phyloP scores from a whole-genome alignment of 2,329 filamentous ascomycete species.

The Pseudogymnoascus sp. region DNA sequence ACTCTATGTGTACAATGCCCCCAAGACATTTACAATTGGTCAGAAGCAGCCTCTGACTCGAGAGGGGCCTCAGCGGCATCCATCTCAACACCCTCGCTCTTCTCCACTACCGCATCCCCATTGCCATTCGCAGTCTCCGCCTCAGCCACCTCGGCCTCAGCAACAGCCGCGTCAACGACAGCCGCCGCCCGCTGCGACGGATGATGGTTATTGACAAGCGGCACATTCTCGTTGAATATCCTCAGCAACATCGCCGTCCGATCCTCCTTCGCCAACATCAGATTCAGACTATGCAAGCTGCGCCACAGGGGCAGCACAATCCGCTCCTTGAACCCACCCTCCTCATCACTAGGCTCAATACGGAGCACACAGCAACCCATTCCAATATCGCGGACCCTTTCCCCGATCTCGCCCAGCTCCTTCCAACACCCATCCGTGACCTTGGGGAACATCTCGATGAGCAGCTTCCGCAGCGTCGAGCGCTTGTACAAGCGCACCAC shows the following conservation, averaged over 20 bases:
- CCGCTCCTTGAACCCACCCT: constrained; percentile 60
- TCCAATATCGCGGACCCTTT: constrained; percentile 67
- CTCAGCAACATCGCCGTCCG: constrained; percentile 84
- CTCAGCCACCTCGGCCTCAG: constrained; percentile 13
- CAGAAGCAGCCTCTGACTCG: not conserved
- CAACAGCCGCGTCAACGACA: not conserved
- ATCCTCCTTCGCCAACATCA: constrained; percentile 98
- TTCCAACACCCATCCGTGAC: constrained; percentile 68
- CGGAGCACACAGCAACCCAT: constrained; percentile 91
- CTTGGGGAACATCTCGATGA: constrained; percentile 96
- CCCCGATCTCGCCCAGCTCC: constrained; percentile 78
- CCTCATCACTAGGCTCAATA: constrained; percentile 63
- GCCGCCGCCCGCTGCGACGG: constrained; percentile 19
- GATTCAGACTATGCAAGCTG: constrained; percentile 82
- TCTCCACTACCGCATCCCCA: not conserved
- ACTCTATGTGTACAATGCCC: constrained; percentile 3
- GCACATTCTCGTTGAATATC: constrained; percentile 82
- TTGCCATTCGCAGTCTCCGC: constrained; percentile 9
- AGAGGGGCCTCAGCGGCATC: constrained; percentile 8
- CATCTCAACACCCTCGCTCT: constrained; percentile 4
- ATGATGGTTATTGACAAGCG: constrained; percentile 57
- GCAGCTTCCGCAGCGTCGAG: constrained; percentile 71
- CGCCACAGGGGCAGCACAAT: constrained; percentile 94
- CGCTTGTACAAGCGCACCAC: constrained; percentile 69
- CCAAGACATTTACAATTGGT: constrained; percentile 3